Percentiles rank a stretch among this genome's conserved stretches.
phyloP scores from a whole-genome alignment of 169 alveolate genomes.

The Eimeria mitis region DNA sequence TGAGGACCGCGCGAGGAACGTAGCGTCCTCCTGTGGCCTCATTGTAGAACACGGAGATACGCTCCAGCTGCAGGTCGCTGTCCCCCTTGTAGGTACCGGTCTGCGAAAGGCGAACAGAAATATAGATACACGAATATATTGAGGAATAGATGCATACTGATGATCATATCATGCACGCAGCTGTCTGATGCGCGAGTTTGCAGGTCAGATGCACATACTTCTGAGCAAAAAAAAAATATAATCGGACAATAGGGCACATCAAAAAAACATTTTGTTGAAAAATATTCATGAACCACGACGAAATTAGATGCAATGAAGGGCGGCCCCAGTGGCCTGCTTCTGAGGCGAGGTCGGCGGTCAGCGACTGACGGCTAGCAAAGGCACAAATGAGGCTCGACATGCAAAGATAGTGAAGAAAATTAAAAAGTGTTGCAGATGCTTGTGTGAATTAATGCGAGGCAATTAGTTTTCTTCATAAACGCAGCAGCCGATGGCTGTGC shows the following conservation, averaged over 20 bases:
- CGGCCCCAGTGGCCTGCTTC: slow-evolving; percentile 53
- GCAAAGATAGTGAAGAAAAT: not conserved
- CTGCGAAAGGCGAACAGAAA: slow-evolving; percentile 59
- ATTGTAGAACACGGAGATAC: slow-evolving; percentile 98
- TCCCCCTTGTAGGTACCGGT: slow-evolving; percentile 99
- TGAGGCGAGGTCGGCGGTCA: not conserved
- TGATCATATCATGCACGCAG: not conserved
- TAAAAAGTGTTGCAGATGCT: slow-evolving; percentile 26
- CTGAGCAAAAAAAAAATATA: not conserved
- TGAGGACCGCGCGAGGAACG: slow-evolving; percentile 99
- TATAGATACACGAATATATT: too few relatives aligned
- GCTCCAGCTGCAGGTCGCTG: slow-evolving; percentile 97
- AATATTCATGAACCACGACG: not conserved
- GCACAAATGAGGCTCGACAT: not conserved
- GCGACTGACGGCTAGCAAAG: not conserved
- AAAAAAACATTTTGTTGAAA: not conserved
- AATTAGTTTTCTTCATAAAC: not conserved
- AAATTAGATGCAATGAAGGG: not conserved
- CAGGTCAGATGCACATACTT: not conserved
- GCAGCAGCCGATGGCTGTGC: slow-evolving; percentile 72
- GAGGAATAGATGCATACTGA: not conserved
- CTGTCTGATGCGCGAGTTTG: not conserved
- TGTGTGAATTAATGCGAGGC: slow-evolving; percentile 56
- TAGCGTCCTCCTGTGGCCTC: slow-evolving; percentile 99
- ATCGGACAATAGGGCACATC: not conserved